These are phyloP conservation scores for Umbilicaria muhlenbergii DNA, from an alignment of 495 filamentous ascomycete genomes.

Conservation along the genomic window DNA sequence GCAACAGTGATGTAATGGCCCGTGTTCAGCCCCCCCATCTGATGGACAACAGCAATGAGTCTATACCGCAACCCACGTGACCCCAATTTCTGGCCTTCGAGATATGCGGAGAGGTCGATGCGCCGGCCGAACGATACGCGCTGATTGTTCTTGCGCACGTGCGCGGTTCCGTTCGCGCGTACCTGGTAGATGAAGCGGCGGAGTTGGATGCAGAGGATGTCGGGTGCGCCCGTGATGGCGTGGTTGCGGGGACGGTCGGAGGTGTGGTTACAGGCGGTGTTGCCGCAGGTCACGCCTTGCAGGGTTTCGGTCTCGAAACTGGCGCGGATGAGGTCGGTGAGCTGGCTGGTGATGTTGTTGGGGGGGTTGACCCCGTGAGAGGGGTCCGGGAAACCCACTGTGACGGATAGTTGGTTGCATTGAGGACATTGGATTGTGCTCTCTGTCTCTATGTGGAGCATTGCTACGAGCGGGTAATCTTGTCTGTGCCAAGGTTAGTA, in stretches of 20 bases:
- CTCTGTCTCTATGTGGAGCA: neutral
- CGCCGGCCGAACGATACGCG: neutral
- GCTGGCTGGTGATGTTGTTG: neutral
- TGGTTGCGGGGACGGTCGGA: too few relatives aligned
- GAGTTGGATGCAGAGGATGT: slow-evolving; percentile 4
- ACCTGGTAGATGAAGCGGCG: neutral
- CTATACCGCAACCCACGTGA: neutral
- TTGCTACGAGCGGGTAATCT: neutral
- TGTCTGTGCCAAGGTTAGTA: neutral
- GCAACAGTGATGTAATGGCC: slow-evolving; percentile 21
- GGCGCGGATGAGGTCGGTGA: neutral
- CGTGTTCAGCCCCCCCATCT: slow-evolving; percentile 4
- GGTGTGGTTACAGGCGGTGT: neutral
- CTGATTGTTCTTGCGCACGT: neutral
- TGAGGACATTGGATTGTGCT: neutral
- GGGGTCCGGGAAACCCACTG: neutral
- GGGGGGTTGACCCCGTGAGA: neutral
- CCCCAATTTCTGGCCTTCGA: neutral
- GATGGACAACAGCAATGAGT: slow-evolving; percentile 12
- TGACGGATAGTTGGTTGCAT: neutral
- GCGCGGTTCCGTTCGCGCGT: neutral
- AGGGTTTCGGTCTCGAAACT: neutral
- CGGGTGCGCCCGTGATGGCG: neutral
- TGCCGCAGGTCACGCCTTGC: neutral
- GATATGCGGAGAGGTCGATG: slow-evolving; percentile 3